These are phyloP conservation scores for Lentinula guzmanii DNA, from an alignment of 768 basidiomycete species.

Conservation along the genomic window DNA sequence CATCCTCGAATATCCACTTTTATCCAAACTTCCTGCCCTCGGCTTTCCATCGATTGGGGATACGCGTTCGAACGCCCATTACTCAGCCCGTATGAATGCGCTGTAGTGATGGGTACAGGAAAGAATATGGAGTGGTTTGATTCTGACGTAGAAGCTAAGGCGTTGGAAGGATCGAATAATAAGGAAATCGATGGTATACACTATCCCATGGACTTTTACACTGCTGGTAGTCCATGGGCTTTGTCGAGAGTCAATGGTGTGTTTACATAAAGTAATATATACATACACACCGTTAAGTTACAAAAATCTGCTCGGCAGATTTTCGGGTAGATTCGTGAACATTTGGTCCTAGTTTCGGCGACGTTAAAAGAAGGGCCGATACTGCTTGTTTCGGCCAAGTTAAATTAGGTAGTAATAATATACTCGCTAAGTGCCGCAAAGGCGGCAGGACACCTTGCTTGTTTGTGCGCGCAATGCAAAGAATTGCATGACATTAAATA, in stretches of 20 bases:
- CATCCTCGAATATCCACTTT: slow-evolving; percentile 76
- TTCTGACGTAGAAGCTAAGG: slow-evolving; percentile 7
- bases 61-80: slow-evolving; percentile 90
- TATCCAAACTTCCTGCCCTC: slow-evolving; percentile 94
- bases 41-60: slow-evolving; percentile 98
- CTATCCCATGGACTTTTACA: slow-evolving; percentile 98
- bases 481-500: too few relatives aligned
- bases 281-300: too few relatives aligned
- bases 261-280: background rate
- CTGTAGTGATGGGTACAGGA: slow-evolving; percentile 65
- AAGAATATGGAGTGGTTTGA: slow-evolving; percentile 62
- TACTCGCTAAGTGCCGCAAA: too few relatives aligned
- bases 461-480: too few relatives aligned
- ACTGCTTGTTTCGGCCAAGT: too few relatives aligned
- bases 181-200: slow-evolving; percentile 29
- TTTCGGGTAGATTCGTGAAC: too few relatives aligned
- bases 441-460: too few relatives aligned
- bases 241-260: slow-evolving; percentile 47
- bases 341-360: too few relatives aligned
- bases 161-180: background rate
- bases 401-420: too few relatives aligned
- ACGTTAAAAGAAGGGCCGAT: too few relatives aligned
- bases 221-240: slow-evolving; percentile 75
- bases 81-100: slow-evolving; percentile 89
- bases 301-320: too few relatives aligned